Base-by-base conservation (phyloP, 2,329 filamentous ascomycete genomes). In the Cladophialophora bantiana region DNA sequence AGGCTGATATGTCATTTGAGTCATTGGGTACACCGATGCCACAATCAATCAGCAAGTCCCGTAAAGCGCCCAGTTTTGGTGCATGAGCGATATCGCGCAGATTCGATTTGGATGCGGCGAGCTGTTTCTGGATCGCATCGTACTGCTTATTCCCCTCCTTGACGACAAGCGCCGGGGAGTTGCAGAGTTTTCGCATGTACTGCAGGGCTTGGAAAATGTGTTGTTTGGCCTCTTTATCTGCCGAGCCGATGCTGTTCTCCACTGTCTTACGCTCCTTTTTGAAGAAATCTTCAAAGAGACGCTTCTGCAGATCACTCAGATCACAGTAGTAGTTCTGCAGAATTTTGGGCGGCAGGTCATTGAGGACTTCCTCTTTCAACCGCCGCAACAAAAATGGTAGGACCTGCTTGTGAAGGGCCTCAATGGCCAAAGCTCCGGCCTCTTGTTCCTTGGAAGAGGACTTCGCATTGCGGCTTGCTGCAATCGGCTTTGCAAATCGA, bases 261-360 rank as follows among this genome's bases (percentile, higher is more conserved):
- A 99, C 86, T 70, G 92, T 91, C 79, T 93, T 96, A 75, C 93
- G 90, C 77, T 99, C 94, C 72, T 93, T 96, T 84, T 91, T 96
- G 26, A 89, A 91, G 77, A 99, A 99, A 76, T 98, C 94, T 53
- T 98, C 95, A 74, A 99, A 99, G 0, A 99, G 86, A 77, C 92
- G 96, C 82, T 90, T 91, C 78, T 99, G 95, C 59, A 99, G 83
- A 64, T 99, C 95, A 74, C 93, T 97, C 18, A 97, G 89, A 75
- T 99, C 95, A 78, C 95, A 99, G 81, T 99, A 99, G 82, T 99
- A 99, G 79, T 99, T 99, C 77, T 99, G 95, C 59, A 99, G 83
- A 74, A 99, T 99, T 88, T 99, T 99, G 7, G 95, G 95, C 1
- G 95, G 95, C 7, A 99, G 83, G 74, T 99, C 95, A 73, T 99